Base-by-base conservation (phyloP, 163 green algal species). In the Chlamydomonas reinhardtii region DNA sequence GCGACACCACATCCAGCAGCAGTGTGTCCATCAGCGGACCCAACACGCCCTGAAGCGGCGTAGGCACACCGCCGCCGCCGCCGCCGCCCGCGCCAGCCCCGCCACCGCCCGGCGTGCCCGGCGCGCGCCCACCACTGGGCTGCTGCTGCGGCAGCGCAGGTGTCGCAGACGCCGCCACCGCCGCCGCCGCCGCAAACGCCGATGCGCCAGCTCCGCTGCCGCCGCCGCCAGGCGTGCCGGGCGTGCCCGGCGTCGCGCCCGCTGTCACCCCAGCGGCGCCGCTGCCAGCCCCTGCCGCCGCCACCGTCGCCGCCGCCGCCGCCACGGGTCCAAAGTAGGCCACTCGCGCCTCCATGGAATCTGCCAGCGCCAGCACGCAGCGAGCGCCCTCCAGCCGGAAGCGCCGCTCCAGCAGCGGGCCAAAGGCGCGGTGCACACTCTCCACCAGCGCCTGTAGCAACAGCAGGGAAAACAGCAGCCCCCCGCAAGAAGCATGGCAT, bases 11-110 rank as follows among this genome's bases (percentile, higher is more conserved):
- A 0, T 86, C 79, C 79, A 86, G 52, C 54, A 86, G 34, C 69
- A 86, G 69, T 24, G 79, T 86, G 52, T 86, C 79, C 54, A 86
- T 43, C 29, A 86, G 69, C 29, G 79, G 79, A 4, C 69, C 70
- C 54, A 86, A 34, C 69, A 86, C 79, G 22, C 69, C 79, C 68
- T 86, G 79, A 19, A 78, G 54, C 43, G 31, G 78, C 54, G 27
- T n/a, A n/a, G n/a, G n/a, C n/a, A 8, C 34, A 32, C 27, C 31
- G 32, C 19, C 56, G 29, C 52, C 52, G 74, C 27, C 29, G 19
- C 29, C 73, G 25, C 9, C 48, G 43, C 48, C 43, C n/a, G n/a
- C 74, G 12, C 48, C 48, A 54, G 8, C 43, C 43, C 8, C 43
- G 8, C 43, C 43, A 16, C 43, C 43, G 43, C 43, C 43, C 8